phyloP scores from a whole-genome alignment of 2,329 filamentous ascomycete species.

The Aspergillus ochraceoroseus region DNA sequence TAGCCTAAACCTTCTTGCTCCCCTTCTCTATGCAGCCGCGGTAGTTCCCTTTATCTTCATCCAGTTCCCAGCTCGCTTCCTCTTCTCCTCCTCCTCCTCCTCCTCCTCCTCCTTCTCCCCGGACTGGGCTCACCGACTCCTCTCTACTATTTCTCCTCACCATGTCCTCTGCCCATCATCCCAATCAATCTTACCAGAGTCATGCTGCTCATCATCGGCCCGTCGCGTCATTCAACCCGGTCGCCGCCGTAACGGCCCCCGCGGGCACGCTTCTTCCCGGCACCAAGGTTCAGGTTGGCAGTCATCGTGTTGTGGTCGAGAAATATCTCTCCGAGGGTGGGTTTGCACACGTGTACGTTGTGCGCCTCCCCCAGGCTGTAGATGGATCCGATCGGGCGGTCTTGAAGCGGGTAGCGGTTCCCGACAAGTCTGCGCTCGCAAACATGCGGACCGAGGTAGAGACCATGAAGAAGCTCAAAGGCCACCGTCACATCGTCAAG shows the following conservation, averaged over 20 bases:
- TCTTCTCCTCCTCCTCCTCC: not conserved
- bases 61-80: constrained; percentile 12
- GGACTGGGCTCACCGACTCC: constrained; percentile 24
- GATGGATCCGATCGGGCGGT: constrained; percentile 77
- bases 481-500: constrained; percentile 90
- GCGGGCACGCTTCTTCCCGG: constrained; percentile 85
- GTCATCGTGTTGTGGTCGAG: constrained; percentile 87
- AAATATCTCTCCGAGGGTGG: constrained; percentile 97
- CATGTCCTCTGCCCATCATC: constrained; percentile 34
- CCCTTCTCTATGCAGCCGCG: constrained; percentile 24
- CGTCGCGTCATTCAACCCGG: constrained; percentile 33
- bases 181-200: constrained; percentile 30
- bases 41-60: constrained; percentile 15
- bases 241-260: constrained; percentile 43
- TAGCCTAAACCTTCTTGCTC: constrained; percentile 1
- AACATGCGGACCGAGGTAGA: constrained; percentile 98
- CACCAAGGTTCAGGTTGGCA: constrained; percentile 94
- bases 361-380: constrained; percentile 72
- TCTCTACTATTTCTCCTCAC: constrained; percentile 14
- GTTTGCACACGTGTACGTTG: constrained; percentile 96
- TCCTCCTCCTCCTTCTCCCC: constrained; percentile 18
- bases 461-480: constrained; percentile 99
- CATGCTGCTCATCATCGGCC: constrained; percentile 29
- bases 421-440: constrained; percentile 88
- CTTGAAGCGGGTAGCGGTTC: constrained; percentile 90